phyloP scores from a whole-genome alignment of 148 eudicot species.

The Diospyros kaki region DNA sequence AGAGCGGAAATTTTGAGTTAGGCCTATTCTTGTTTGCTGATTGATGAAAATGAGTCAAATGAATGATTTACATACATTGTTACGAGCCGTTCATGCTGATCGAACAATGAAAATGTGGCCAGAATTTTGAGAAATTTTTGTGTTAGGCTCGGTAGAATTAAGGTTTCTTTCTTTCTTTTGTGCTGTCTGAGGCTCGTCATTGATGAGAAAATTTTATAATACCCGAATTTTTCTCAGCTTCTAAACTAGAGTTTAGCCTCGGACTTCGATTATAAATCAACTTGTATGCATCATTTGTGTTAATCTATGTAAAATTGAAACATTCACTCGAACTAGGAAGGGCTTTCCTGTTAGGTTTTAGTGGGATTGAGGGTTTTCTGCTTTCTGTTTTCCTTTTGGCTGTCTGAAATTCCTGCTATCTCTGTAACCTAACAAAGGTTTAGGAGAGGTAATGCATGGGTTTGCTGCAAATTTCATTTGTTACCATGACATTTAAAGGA shows the following conservation, averaged over 20 bases:
- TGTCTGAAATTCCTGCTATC: not conserved
- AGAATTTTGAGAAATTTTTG: not conserved
- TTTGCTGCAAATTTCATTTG: not conserved
- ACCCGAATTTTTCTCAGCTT: too few relatives aligned
- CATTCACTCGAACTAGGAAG: not conserved
- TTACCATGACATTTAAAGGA: not conserved
- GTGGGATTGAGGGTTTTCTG: not conserved
- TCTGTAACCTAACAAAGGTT: not conserved
- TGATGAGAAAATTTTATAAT: too few relatives aligned
- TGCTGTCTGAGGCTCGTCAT: too few relatives aligned
- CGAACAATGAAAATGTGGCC: not conserved
- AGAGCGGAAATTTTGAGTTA: too few relatives aligned
- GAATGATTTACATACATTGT: not conserved
- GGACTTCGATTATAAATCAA: too few relatives aligned
- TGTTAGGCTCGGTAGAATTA: not conserved
- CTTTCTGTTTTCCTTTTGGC: too few relatives aligned
- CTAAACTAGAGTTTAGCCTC: too few relatives aligned
- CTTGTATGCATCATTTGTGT: too few relatives aligned
- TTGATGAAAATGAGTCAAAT: not conserved
- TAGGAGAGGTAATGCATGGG: not conserved
- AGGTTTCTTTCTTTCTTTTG: not conserved
- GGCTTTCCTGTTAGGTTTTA: not conserved
- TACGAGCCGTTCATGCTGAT: not conserved
- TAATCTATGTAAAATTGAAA: too few relatives aligned
- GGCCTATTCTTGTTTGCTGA: not conserved